These are phyloP conservation scores for Pholiota conissans DNA, from an alignment of 768 basidiomycete species.

Conservation along the genomic window DNA sequence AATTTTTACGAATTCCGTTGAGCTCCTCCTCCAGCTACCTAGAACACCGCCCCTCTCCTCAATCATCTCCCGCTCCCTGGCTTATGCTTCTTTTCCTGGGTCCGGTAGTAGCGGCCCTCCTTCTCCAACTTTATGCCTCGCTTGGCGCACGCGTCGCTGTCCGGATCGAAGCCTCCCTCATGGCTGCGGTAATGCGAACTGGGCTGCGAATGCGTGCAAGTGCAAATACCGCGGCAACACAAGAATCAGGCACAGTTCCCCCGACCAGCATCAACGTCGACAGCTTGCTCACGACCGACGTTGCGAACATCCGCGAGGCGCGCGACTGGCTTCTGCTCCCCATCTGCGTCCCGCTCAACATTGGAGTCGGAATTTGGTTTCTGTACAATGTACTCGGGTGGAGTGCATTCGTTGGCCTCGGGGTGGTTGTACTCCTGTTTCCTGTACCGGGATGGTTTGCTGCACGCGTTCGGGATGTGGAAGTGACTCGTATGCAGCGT, in stretches of 20 bases:
- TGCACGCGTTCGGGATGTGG: conserved; percentile 48
- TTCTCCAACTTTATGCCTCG: background rate
- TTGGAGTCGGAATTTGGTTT: conserved; percentile 40
- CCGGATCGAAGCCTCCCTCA: background rate
- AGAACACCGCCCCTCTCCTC: background rate
- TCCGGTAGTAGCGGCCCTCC: background rate
- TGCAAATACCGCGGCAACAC: background rate
- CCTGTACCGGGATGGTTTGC: conserved; percentile 62
- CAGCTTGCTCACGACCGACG: conserved; percentile 57
- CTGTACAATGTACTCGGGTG: conserved; percentile 49
- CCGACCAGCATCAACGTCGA: background rate
- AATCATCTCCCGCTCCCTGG: background rate
- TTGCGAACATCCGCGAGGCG: conserved; percentile 37
- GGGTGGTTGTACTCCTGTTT: conserved; percentile 48
- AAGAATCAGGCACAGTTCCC: background rate
- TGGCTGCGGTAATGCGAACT: background rate
- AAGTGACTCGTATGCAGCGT: conserved; percentile 47
- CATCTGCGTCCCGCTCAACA: conserved; percentile 42
- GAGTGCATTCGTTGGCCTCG: conserved; percentile 62
- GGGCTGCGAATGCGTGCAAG: background rate
- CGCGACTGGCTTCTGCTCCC: conserved; percentile 35
- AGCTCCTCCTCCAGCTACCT: background rate
- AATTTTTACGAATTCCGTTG: background rate
- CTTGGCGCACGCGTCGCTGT: background rate
- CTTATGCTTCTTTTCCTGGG: background rate